Conservation (phyloP, 2,329 filamentous ascomycete genomes). For the Trichoderma cornu-damae region DNA sequence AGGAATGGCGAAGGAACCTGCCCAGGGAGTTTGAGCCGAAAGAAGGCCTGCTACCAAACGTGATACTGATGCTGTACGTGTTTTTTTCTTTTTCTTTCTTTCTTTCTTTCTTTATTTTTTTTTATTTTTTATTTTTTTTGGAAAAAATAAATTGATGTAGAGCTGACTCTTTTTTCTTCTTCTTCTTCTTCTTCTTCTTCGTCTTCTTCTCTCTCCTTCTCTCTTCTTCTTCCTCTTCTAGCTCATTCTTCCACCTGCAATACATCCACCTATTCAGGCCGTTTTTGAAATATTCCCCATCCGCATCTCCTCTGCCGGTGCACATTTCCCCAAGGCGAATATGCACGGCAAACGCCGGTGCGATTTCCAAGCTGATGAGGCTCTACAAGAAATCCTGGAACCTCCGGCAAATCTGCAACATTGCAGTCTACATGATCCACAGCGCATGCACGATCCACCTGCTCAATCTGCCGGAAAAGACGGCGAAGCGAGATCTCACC, state of each 20-base stretch:
- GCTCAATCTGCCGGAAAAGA: conserved; percentile 88
- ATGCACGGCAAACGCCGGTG: conserved; percentile 82
- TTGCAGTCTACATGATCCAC: conserved; percentile 92
- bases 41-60: conserved; percentile 82
- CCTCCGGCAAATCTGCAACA: conserved; percentile 89
- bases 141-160: not conserved
- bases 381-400: conserved; percentile 91
- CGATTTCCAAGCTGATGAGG: conserved; percentile 89
- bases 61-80: conserved; percentile 76
- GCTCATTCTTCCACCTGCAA: conserved; percentile 95
- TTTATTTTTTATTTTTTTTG: not conserved
- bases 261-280: conserved; percentile 95
- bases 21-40: conserved; percentile 83
- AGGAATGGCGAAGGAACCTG: conserved; percentile 80
- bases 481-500: conserved; percentile 79
- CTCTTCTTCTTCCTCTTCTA: conserved; percentile 33
- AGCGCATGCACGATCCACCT: conserved; percentile 93
- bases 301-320: conserved; percentile 73
- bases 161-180: conserved; percentile 22
- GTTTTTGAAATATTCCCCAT: conserved; percentile 83
- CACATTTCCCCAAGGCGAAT: conserved; percentile 88
- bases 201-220: not conserved
- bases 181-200: no score
- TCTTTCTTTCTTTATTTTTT: not conserved
- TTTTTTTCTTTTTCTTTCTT: not conserved